These are phyloP conservation scores for Sugiyamaella valdiviana DNA, from an alignment of 805 yeast species.

Conservation along the genomic window DNA sequence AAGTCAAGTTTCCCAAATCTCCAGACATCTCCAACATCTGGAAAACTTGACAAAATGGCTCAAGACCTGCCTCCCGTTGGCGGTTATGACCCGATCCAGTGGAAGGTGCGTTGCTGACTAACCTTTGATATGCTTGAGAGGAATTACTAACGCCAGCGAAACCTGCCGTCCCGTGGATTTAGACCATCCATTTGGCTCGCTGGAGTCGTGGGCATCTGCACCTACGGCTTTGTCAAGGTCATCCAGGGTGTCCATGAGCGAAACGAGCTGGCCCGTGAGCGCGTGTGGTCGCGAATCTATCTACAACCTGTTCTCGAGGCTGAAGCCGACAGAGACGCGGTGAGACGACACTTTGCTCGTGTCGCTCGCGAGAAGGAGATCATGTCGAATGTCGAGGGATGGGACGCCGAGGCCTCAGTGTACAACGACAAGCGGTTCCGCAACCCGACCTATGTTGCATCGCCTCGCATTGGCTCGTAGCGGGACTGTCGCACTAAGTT, in stretches of 20 bases:
- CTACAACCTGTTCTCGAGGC: constrained; percentile 70
- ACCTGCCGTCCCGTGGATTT: constrained; percentile 79
- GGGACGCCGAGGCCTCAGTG: constrained; percentile 48
- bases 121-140: background rate
- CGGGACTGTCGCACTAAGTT: background rate
- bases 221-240: constrained; percentile 65
- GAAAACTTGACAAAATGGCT: constrained; percentile 20
- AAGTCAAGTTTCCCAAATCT: background rate
- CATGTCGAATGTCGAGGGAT: constrained; percentile 56
- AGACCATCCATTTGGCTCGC: constrained; percentile 67
- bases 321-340: constrained; percentile 72
- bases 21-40: no score
- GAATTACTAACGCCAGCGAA: constrained; percentile 37
- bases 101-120: constrained; percentile 44
- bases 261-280: constrained; percentile 65
- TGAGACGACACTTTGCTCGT: constrained; percentile 62
- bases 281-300: constrained; percentile 68
- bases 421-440: constrained; percentile 42
- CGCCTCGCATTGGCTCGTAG: constrained; percentile 24
- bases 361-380: constrained; percentile 62
- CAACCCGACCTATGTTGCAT: constrained; percentile 29
- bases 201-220: constrained; percentile 55
- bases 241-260: constrained; percentile 67
- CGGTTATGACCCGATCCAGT: constrained; percentile 80
- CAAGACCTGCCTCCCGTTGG: constrained; percentile 86